These are phyloP conservation scores for Sisymbrium irio DNA, from an alignment of 345 rosid species.

Conservation along the genomic window DNA sequence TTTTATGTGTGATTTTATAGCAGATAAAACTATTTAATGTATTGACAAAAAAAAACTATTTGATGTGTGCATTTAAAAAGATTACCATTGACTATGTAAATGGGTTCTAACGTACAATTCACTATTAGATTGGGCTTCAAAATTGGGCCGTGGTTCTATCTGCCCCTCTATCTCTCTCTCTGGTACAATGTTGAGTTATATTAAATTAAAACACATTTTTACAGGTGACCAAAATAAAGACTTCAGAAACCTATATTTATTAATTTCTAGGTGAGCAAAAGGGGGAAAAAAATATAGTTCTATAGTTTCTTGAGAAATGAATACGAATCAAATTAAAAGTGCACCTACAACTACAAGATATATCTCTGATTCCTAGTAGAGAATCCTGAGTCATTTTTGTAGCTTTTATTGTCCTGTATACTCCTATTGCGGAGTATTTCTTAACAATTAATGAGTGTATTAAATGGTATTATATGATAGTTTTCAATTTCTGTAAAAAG, in stretches of 20 bases:
- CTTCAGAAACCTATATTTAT: not conserved
- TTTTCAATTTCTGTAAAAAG: conserved; percentile 24
- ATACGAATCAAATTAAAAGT: conserved; percentile 14
- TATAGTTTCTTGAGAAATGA: not conserved
- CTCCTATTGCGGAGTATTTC: no score
- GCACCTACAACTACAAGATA: conserved; percentile 21
- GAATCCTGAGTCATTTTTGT: conserved; percentile 16
- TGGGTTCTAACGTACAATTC: no score
- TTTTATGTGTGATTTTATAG: no score
- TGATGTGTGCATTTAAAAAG: no score
- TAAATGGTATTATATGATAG: conserved; percentile 5
- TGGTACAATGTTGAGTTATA: not conserved
- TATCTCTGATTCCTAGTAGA: conserved; percentile 25
- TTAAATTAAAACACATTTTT: no score
- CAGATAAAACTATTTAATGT: no score
- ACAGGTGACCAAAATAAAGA: no score
- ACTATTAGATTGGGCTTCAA: not conserved
- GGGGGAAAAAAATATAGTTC: not conserved
- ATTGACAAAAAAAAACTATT: no score
- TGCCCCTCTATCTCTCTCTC: not conserved
- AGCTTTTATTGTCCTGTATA: conserved; percentile 6
- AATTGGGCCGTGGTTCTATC: not conserved
- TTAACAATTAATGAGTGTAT: conserved; percentile 24
- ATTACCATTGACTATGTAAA: no score
- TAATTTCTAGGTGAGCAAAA: not conserved